Conservation (phyloP, 805 yeast genomes). For the Saccharomycodes ludwigii region DNA sequence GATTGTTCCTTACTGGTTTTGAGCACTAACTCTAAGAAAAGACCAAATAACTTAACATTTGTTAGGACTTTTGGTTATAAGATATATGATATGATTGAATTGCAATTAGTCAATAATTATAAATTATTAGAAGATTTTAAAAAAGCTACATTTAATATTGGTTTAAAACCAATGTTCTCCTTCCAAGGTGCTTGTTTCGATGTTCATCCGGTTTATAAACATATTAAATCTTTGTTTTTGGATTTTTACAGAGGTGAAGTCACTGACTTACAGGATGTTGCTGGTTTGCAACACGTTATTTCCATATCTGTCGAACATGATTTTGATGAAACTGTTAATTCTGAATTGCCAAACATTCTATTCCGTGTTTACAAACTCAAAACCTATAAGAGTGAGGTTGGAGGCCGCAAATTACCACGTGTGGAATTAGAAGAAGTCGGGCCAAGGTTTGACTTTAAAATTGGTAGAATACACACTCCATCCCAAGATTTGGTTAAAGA, state of each 20-base stretch:
- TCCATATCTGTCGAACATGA: conserved; percentile 70
- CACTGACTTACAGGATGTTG: conserved; percentile 77
- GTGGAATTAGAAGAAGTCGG: conserved; percentile 93
- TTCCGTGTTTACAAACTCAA: conserved; percentile 86
- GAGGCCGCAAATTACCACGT: conserved; percentile 61
- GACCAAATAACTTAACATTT: conserved; percentile 85
- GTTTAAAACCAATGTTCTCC: conserved; percentile 86
- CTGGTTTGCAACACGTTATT: conserved; percentile 87
- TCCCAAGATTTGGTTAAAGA: conserved; percentile 84
- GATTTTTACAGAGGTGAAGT: conserved; percentile 86
- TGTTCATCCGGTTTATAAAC: conserved; percentile 72
- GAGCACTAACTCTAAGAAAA: conserved; percentile 71
- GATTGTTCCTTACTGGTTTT: conserved; percentile 79
- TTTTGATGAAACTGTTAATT: conserved; percentile 41
- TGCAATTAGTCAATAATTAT: conserved; percentile 54
- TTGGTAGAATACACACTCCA: conserved; percentile 78
- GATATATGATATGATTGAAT: conserved; percentile 88
- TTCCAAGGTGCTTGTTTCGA: conserved; percentile 92
- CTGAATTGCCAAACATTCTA: conserved; percentile 63
- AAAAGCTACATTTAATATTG: conserved; percentile 68
- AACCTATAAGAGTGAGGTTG: conserved; percentile 69
- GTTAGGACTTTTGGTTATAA: conserved; percentile 82
- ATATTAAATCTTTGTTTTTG: conserved; percentile 74
- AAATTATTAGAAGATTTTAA: conserved; percentile 74
- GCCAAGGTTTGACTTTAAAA: conserved; percentile 84